Evolutionary conservation across 805 yeast species (phyloP), one percentile per base, ranked within the genome.

Genomic region (Suhomyces prunicola): DNA sequence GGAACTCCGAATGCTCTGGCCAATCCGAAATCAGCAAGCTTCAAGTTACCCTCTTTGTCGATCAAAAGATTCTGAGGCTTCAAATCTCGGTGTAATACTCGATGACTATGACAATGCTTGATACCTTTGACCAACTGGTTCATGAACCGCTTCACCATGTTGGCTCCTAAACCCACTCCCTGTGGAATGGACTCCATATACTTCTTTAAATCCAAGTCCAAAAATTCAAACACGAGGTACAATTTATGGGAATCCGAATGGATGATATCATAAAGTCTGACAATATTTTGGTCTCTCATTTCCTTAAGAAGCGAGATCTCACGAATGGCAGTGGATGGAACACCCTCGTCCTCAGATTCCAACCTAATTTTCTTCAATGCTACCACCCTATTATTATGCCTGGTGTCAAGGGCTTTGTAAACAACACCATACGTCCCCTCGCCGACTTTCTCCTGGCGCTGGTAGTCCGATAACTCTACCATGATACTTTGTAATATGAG

Each of bases 381-480:
- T 36, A 94, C 99, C 45, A 91, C 83, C n/a, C 97, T 82, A 73
- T 93, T 93, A 60, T 91, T 88, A 67, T 93, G 91, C 59, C 84
- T 86, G 46, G 85, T 84, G 67, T 93, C 97, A 49, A 91, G 77
- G 1, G 99, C 99, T 69, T 93, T 94, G 74, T 94, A 94, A 9
- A 94, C 99, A 31, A 96, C 97, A 50, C 99, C 99, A 68, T 94
- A 93, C 2, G 99, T 93, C 57, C 96, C 97, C 74, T 94, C 99
- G 46, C 99, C 99, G 49, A 94, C 90, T 71, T 94, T 94, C 70
- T 94, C 99, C 58, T 93, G 84, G 64, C 96, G 88, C 68, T 91
- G 96, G 71, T 87, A 93, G 70, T 93, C 96, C 36, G 91, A 84
- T 57, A 94, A 77, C 64, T 94, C 98, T 46, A 88, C 92, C 92